Evolutionary conservation across 306 rosid genomes (phyloP), one percentile per base, ranked within the genome.

Genomic region (Acacia acuminata): DNA sequence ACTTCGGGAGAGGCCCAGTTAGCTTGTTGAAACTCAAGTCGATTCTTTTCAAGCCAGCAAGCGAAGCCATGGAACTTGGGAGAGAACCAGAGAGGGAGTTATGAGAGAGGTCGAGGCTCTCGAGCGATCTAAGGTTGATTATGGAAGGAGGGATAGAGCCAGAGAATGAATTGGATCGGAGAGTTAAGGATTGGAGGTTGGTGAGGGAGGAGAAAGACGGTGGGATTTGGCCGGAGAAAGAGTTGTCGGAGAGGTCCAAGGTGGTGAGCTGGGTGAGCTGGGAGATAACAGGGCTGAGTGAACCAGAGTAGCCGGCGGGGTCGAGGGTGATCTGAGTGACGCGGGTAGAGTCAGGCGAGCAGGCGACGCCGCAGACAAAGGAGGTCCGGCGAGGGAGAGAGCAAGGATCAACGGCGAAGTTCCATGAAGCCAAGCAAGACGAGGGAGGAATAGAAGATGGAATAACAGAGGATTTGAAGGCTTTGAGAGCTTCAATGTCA

Each of bases 351-450:
- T 90, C 92, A 0, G 77, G 53, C 67, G 89, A 86, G 90, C 98
- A 96, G 72, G 94, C 83, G 88, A 93, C 56, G 66, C 93, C 97
- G 78, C 99, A 96, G 53, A 83, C 81, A 92, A 96, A 96, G 90
- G 40, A 70, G 82, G 81, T 88, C 22, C 93, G 98, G 85, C 86
- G 97, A 44, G 98, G 98, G 66, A 87, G 0, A 12, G 91, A 73
- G 48, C 99, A 96, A 4, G 99, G 97, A 56, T 96, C 97, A 38
- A 73, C 34, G 89, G 92, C 71, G 92, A 96, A 96, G 89, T 92
- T 90, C 99, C 99, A 96, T 14, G 98, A 92, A 42, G 88, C 91
- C 40, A 96, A 53, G 80, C 99, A 96, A 8, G 99, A 92, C 85
- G 84, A 93, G 0, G 94, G 82, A 13, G 86, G 70, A 44, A 96